Conservation (phyloP, 768 basidiomycete species). For the Agaricus bisporus region DNA sequence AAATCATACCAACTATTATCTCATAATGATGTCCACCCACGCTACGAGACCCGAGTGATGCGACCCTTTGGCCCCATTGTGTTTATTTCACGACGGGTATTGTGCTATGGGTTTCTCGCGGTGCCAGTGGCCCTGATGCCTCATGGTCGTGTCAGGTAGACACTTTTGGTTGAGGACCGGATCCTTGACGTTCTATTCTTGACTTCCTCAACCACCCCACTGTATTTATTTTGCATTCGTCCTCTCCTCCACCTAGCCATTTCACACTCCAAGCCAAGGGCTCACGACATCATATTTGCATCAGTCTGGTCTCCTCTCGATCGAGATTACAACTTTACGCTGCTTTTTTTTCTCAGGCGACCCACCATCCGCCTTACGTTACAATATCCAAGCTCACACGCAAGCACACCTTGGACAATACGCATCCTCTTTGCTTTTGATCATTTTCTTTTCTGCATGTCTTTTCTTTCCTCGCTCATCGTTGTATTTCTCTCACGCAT, state of each 20-base stretch:
- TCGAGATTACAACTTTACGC: not conserved
- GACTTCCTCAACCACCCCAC: not conserved
- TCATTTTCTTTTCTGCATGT: not conserved
- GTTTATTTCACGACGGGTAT: not conserved
- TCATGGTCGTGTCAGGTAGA: slow-evolving; percentile 1
- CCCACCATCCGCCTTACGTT: not conserved
- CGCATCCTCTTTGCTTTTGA: too few species aligned
- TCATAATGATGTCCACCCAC: not conserved
- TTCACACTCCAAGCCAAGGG: not conserved
- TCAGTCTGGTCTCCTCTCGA: not conserved
- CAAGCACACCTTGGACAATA: not conserved
- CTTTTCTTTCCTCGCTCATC: not conserved
- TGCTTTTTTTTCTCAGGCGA: slow-evolving; percentile 6
- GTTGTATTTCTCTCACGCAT: slow-evolving; percentile 2
- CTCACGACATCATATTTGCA: slow-evolving; percentile 1
- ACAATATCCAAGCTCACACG: slow-evolving; percentile 3
- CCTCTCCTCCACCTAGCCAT: not conserved
- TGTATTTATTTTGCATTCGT: not conserved
- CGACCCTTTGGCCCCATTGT: not conserved
- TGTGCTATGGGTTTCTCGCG: not conserved
- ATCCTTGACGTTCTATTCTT: not conserved
- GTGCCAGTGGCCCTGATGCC: slow-evolving; percentile 4
- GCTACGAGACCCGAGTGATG: slow-evolving; percentile 6
- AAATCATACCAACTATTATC: not conserved
- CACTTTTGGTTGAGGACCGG: not conserved